Evolutionary conservation across 73 alveolate genomes (phyloP), one percentile per base, ranked within the genome.

Genomic region (Symbiodinium natans): DNA sequence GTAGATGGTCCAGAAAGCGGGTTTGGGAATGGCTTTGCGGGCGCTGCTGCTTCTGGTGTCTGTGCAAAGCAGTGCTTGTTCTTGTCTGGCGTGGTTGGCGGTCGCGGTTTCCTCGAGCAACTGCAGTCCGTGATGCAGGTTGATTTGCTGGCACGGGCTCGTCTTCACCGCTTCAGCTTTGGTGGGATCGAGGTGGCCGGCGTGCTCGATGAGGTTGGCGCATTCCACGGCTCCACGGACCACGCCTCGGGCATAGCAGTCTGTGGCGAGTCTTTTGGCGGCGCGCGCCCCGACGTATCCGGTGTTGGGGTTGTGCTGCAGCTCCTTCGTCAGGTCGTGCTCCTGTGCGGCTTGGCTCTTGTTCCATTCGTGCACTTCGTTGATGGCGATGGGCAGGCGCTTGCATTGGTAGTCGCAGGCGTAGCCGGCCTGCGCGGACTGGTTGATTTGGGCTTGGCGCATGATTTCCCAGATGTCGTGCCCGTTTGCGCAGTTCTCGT

Each of bases 101-200:
- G 29, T 34, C 17, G 11, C 15, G 63, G 89, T 11, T 29, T 31
- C 89, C 25, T n/a, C 27, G 82, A 85, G 25, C 10, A 85, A 52
- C 54, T 85, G 36, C 71, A 86, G 0, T 10, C 59, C 83, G 41
- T 10, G 36, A 0, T 36, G 39, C 63, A 86, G 38, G 7, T 83
- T 2, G 42, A 86, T 86, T 39, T 52, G 68, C 15, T 56, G 29
- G 56, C 48, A 56, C 7, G 34, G 40, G 43, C 84, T 84, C 10
- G 94, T 86, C 84, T 59, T 52, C 41, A 86, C n/a, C 56, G 94
- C 38, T 68, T 86, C 94, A 9, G 94, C 94, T 41, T 21, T 29
- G 36, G 83, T 39, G 41, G 94, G 84, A 41, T 86, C 94, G 1
- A 38, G 25, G 63, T 38, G 56, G 31, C 41, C 38, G 46, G 54